phyloP scores from a whole-genome alignment of 306 rosid genomes.

The Quercus parvula region DNA sequence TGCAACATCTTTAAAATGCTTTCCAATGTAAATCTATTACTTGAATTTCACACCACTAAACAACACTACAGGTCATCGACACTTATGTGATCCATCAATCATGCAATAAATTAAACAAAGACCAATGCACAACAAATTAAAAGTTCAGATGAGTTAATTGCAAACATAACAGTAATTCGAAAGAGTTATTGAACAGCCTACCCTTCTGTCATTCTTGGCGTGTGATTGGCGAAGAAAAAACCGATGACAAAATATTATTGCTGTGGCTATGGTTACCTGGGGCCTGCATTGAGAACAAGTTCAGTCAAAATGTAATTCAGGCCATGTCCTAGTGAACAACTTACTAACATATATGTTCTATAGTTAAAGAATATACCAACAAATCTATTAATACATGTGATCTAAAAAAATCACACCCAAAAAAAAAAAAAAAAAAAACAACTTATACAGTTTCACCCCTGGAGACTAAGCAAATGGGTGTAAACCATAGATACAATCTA shows the following conservation, averaged over 20 bases:
- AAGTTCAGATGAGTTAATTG: neutral
- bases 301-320: neutral
- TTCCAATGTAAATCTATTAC: neutral
- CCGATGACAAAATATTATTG: conserved; percentile 93
- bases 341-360: neutral
- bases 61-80: neutral
- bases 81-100: neutral
- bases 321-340: neutral
- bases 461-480: no score
- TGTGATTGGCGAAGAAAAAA: conserved; percentile 97
- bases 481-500: no score
- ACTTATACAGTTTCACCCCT: no score
- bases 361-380: neutral
- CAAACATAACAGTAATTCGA: neutral
- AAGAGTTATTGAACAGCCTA: conserved; percentile 21
- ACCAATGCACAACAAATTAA: neutral
- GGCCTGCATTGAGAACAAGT: conserved; percentile 60
- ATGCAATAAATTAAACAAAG: neutral
- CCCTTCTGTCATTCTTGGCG: conserved; percentile 97
- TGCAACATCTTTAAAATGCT: neutral
- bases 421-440: no score
- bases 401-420: neutral
- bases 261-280: conserved; percentile 97
- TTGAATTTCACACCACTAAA: neutral
- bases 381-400: neutral